phyloP scores from a whole-genome alignment of 1,284 basidiomycete genomes.

The Marasmius tenuissimus region DNA sequence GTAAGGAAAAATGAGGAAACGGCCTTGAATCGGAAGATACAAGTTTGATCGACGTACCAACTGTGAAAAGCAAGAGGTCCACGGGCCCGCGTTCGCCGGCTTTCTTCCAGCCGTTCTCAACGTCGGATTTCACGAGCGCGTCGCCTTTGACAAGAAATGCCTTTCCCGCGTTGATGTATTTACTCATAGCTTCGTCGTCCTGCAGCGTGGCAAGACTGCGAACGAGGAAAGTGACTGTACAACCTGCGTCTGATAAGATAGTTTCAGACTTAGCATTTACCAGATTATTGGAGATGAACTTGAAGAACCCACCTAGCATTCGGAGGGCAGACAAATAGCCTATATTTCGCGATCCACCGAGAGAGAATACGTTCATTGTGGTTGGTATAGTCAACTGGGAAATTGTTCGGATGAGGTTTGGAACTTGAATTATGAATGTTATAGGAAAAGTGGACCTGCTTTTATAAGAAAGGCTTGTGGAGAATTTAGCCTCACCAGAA shows the following conservation, averaged over 20 bases:
- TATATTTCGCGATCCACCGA: slow-evolving; percentile 65
- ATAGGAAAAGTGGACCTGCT: too few relatives aligned
- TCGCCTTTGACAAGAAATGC: slow-evolving; percentile 50
- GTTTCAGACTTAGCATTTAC: neutral
- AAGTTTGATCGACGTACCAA: slow-evolving; percentile 36
- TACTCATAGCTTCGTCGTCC: slow-evolving; percentile 40
- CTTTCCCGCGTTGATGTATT: slow-evolving; percentile 39
- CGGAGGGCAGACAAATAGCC: slow-evolving; percentile 54
- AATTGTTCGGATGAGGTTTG: too few relatives aligned
- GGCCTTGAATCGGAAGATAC: neutral
- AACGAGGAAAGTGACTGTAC: slow-evolving; percentile 51
- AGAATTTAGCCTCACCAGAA: too few relatives aligned
- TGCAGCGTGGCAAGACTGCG: slow-evolving; percentile 45
- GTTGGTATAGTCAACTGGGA: neutral
- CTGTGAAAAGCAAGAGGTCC: slow-evolving; percentile 49
- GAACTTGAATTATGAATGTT: too few relatives aligned
- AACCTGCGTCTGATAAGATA: slow-evolving; percentile 37
- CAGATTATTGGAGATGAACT: neutral
- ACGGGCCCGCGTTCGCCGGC: slow-evolving; percentile 34
- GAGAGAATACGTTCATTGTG: slow-evolving; percentile 36
- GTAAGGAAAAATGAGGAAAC: neutral
- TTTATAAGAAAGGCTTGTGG: too few relatives aligned
- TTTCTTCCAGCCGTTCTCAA: slow-evolving; percentile 43
- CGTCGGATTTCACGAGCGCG: slow-evolving; percentile 43
- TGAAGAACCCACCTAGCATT: slow-evolving; percentile 45